Conservation (phyloP, 805 yeast genomes). For the Pichia deserticola region DNA sequence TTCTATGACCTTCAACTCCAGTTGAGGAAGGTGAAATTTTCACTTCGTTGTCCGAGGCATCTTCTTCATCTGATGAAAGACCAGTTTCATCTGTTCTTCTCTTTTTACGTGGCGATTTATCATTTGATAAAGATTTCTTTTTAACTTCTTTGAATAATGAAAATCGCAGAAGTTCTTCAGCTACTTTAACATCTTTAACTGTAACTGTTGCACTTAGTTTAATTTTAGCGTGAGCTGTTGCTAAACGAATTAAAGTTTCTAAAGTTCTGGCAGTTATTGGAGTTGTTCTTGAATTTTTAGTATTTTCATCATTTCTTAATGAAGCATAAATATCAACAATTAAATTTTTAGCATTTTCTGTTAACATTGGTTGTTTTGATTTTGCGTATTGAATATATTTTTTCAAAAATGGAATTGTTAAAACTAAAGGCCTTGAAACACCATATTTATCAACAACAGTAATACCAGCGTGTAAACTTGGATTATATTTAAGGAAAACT, state of each 20-base stretch:
- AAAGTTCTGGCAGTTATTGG: slow-evolving; percentile 98
- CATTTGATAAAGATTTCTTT: slow-evolving; percentile 31
- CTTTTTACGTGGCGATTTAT: slow-evolving; percentile 31
- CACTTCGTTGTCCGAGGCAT: slow-evolving; percentile 5
- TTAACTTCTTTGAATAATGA: slow-evolving; percentile 69
- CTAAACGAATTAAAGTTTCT: slow-evolving; percentile 87
- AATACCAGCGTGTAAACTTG: slow-evolving; percentile 49
- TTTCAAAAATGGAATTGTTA: slow-evolving; percentile 74
- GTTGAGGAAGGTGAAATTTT: slow-evolving; percentile 8
- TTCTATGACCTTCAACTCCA: not conserved
- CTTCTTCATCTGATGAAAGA: slow-evolving; percentile 14
- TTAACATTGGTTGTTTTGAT: slow-evolving; percentile 75
- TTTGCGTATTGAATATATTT: slow-evolving; percentile 93
- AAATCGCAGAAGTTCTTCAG: slow-evolving; percentile 76
- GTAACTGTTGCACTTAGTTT: slow-evolving; percentile 72
- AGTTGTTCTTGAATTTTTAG: slow-evolving; percentile 65
- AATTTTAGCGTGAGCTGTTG: slow-evolving; percentile 97
- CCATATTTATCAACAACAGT: slow-evolving; percentile 18
- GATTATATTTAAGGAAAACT: slow-evolving; percentile 80
- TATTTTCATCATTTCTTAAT: slow-evolving; percentile 66
- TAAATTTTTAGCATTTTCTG: slow-evolving; percentile 68
- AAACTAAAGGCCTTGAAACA: slow-evolving; percentile 37
- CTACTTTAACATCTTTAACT: slow-evolving; percentile 72
- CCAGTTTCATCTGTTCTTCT: slow-evolving; percentile 21
- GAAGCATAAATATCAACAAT: slow-evolving; percentile 76